Evolutionary conservation across 306 rosid species (phyloP).

Genomic region (Luffa acutangula): DNA sequence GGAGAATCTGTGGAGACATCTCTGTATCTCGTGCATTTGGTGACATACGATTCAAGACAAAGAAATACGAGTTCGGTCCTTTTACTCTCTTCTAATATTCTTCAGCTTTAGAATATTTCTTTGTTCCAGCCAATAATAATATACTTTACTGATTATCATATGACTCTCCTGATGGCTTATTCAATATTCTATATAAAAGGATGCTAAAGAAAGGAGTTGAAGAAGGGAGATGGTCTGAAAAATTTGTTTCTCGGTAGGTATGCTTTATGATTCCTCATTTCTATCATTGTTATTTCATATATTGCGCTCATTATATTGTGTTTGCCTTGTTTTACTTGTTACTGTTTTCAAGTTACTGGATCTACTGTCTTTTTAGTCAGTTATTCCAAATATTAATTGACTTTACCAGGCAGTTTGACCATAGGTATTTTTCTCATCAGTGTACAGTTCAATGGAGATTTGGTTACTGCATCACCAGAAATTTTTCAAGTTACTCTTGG

Average conservation of each 20-base stretch:
- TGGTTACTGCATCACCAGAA: slow-evolving; percentile 79
- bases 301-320: background rate
- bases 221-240: slow-evolving; percentile 87
- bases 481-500: slow-evolving; percentile 66
- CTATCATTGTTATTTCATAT: background rate
- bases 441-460: slow-evolving; percentile 62
- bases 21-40: slow-evolving; percentile 98
- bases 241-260: slow-evolving; percentile 83
- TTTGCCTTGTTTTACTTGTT: background rate
- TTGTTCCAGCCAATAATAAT: background rate
- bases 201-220: slow-evolving; percentile 79
- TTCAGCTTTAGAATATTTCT: background rate
- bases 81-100: slow-evolving; percentile 19
- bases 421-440: slow-evolving; percentile 27
- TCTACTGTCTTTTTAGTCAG: background rate
- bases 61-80: slow-evolving; percentile 67
- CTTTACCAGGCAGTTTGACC: background rate
- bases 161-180: slow-evolving; percentile 27
- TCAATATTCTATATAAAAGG: slow-evolving; percentile 35
- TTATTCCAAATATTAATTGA: background rate
- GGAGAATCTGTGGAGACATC: slow-evolving; percentile 96
- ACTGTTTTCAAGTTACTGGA: background rate
- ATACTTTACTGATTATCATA: background rate
- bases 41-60: slow-evolving; percentile 83
- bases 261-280: slow-evolving; percentile 13